Evolutionary conservation across 116 monocot genomes (phyloP).

Genomic region (Trichopus zeylanicus): DNA sequence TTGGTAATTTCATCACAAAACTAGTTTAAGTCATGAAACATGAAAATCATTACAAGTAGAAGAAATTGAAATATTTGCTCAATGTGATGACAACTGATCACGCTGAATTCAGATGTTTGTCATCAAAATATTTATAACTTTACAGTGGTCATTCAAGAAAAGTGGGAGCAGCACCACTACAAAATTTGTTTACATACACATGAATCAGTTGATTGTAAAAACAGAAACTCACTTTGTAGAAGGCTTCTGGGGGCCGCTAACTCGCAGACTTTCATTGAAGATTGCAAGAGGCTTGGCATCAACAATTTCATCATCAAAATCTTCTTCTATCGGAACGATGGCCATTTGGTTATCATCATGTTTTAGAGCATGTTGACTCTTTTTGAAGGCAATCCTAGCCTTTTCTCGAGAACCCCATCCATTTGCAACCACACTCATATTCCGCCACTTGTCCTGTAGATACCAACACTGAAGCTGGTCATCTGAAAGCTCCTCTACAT

Average conservation of each 20-base stretch:
- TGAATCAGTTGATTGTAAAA: conserved; percentile 11
- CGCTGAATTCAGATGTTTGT: too few relatives aligned
- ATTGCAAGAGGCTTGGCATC: conserved; percentile 48
- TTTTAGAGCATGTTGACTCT: conserved; percentile 22
- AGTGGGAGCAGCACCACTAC: too few relatives aligned
- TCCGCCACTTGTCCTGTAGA: conserved; percentile 76
- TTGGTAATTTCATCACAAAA: too few relatives aligned
- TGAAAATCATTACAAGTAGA: too few relatives aligned
- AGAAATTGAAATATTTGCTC: too few relatives aligned
- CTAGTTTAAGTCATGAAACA: too few relatives aligned
- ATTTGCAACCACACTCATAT: conserved; percentile 61
- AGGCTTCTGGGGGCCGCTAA: conserved; percentile 29
- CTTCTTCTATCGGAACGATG: conserved; percentile 15
- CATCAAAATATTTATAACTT: too few relatives aligned
- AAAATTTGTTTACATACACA: too few relatives aligned
- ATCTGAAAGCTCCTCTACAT: background rate
- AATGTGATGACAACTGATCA: too few relatives aligned
- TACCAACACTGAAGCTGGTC: background rate
- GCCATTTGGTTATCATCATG: conserved; percentile 31
- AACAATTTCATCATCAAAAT: conserved; percentile 32
- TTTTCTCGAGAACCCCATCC: conserved; percentile 73
- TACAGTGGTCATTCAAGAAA: too few relatives aligned
- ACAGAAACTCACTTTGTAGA: conserved; percentile 21
- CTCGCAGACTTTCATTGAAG: conserved; percentile 8
- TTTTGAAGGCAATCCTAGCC: conserved; percentile 35